Base-by-base conservation (phyloP, 2,329 filamentous ascomycete genomes). In the Lachnum nothofagi region DNA sequence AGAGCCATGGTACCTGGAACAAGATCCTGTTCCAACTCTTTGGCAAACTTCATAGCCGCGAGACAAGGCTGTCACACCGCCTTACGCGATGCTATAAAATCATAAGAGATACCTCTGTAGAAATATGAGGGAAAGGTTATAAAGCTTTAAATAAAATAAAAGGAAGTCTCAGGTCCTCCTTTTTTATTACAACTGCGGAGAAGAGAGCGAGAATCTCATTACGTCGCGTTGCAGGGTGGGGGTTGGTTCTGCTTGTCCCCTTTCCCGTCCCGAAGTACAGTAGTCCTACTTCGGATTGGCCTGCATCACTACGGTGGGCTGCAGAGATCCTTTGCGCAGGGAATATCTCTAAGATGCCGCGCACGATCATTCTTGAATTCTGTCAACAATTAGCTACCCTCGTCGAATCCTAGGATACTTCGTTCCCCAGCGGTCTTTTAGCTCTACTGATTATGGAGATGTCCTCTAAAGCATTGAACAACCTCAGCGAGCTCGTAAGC, bases 21-120 rank as follows among this genome's bases (percentile, higher is more conserved):
- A 46, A 90, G 79, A 62, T 94, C 87, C 64, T 86, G 80, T 65
- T 95, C 88, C 55, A 95, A 77, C 71, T 95, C 88, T 66, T 85
- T 86, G 48, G 78, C 80, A 60, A 83, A 83, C 68, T 82, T 84
- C 79, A 83, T 83, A 12, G 10, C n/a, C n/a, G n/a, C 49, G 45
- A 14, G 19, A 40, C 37, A 24, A 40, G 19, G 37, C 20, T 40
- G 10, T 23, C 19, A 40, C n/a, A 14, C 17, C 14, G 31, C 31
- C 31, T 34, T 34, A 16, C 31, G 31, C 5, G 34, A n/a, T 37
- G 34, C 17, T 37, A 37, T 20, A 19, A 16, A 37, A 10, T 22
- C 34, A 35, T 35, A 16, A 1, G 14, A 29, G 25, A 6, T 29
- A 29, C n/a, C n/a, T n/a, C n/a, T n/a, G n/a, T n/a, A n/a, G n/a